Conservation (phyloP, 2,329 filamentous ascomycete genomes). For the Diplodia mutila region DNA sequence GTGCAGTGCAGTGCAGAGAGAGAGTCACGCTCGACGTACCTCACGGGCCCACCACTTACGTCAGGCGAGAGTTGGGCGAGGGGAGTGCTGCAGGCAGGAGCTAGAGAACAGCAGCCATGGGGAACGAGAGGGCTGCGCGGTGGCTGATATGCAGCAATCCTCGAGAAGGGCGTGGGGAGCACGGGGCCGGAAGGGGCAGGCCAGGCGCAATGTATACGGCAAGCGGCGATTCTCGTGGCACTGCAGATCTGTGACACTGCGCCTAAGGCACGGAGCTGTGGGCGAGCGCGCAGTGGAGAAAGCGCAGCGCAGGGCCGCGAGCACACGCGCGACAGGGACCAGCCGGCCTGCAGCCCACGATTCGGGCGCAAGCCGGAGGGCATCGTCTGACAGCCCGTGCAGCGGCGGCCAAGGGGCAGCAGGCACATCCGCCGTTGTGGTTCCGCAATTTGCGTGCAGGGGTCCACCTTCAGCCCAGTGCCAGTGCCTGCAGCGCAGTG, state of each 20-base stretch:
- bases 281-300: conserved; percentile 18
- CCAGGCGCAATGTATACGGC: conserved; percentile 31
- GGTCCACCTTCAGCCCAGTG: neutral
- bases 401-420: conserved; percentile 10
- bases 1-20: conserved; percentile 17
- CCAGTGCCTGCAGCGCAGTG: neutral
- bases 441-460: conserved; percentile 22
- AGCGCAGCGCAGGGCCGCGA: conserved; percentile 8
- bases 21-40: conserved; percentile 19
- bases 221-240: conserved; percentile 32
- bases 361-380: conserved; percentile 11
- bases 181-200: conserved; percentile 24
- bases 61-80: conserved; percentile 5
- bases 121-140: neutral
- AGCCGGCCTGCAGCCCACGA: conserved; percentile 15
- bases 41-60: conserved; percentile 17
- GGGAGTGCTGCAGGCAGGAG: neutral
- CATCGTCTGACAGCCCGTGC: conserved; percentile 24
- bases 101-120: conserved; percentile 16
- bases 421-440: conserved; percentile 21
- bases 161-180: conserved; percentile 4
- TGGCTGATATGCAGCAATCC: neutral
- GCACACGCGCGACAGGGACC: conserved; percentile 20
- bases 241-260: conserved; percentile 28
- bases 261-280: conserved; percentile 20